A percentile compares a stretch with the other conserved stretches of the same genome.
Evolutionary conservation across 306 rosid genomes (phyloP).

Genomic region (Rubus parviflorus): DNA sequence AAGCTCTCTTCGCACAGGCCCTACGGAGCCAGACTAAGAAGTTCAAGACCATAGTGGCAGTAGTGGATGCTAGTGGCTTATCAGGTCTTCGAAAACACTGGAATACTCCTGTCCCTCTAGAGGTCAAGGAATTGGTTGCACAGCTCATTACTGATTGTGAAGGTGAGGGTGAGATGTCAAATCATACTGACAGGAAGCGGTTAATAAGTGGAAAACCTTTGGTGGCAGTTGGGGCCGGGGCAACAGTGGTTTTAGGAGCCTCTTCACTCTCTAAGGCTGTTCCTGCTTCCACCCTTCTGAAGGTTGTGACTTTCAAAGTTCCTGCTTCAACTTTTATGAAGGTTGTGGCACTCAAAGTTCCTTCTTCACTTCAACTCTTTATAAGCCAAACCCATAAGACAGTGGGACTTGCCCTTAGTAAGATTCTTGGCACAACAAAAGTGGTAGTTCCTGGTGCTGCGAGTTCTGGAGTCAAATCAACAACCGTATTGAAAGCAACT

Average conservation of each 20-base stretch:
- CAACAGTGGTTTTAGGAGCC: slow-evolving; percentile 74
- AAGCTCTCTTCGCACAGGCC: slow-evolving; percentile 60
- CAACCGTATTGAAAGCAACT: slow-evolving; percentile 58
- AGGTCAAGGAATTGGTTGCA: slow-evolving; percentile 55
- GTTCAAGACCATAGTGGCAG: slow-evolving; percentile 70
- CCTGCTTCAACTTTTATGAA: slow-evolving; percentile 67
- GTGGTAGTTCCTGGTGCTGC: slow-evolving; percentile 53
- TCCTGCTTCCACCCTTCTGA: slow-evolving; percentile 18
- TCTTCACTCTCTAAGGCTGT: slow-evolving; percentile 67
- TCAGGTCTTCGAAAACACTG: slow-evolving; percentile 80
- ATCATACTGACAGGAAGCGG: slow-evolving; percentile 42
- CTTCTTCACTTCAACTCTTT: slow-evolving; percentile 55
- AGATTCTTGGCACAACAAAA: slow-evolving; percentile 50
- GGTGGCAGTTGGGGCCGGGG: slow-evolving; percentile 86
- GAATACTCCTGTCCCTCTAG: slow-evolving; percentile 60
- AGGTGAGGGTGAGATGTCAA: slow-evolving; percentile 34
- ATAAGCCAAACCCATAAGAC: slow-evolving; percentile 56
- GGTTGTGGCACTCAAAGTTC: slow-evolving; percentile 52
- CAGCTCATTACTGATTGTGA: slow-evolving; percentile 42
- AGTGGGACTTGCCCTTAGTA: slow-evolving; percentile 42
- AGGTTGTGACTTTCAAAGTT: slow-evolving; percentile 18
- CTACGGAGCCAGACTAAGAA: slow-evolving; percentile 60
- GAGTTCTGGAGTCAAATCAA: slow-evolving; percentile 58
- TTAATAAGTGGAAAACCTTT: slow-evolving; percentile 53
- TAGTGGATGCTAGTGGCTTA: slow-evolving; percentile 67